Evolutionary conservation across 2,329 filamentous ascomycete species (phyloP).

Genomic region (Penicillium polonicum): DNA sequence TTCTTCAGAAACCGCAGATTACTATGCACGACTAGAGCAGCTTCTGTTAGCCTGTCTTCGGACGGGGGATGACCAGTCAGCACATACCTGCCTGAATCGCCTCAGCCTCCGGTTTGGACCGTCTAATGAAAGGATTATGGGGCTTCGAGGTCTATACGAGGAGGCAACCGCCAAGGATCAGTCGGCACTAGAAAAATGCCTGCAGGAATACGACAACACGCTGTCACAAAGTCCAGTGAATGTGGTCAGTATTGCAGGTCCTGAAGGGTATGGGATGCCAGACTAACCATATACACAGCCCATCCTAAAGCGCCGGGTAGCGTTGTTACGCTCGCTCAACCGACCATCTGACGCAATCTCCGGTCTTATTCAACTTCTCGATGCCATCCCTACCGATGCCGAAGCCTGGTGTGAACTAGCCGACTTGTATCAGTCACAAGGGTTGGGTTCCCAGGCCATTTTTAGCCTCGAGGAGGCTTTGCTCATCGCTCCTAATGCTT

Average conservation of each 20-base stretch:
- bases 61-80: conserved; percentile 77
- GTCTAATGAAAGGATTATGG: conserved; percentile 82
- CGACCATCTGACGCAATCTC: conserved; percentile 70
- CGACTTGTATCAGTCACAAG: conserved; percentile 79
- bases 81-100: conserved; percentile 70
- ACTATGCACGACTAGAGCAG: conserved; percentile 86
- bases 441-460: conserved; percentile 76
- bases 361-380: conserved; percentile 71
- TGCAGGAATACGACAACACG: conserved; percentile 75
- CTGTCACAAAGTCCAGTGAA: conserved; percentile 73
- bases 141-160: conserved; percentile 75
- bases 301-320: conserved; percentile 79
- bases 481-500: conserved; percentile 82
- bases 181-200: conserved; percentile 64
- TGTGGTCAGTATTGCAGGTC: conserved; percentile 59
- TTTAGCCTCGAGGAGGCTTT: conserved; percentile 90
- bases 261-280: background rate
- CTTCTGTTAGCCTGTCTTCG: conserved; percentile 79
- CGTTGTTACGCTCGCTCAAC: conserved; percentile 72
- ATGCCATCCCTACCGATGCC: conserved; percentile 82
- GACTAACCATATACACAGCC: conserved; percentile 55
- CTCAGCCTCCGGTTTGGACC: conserved; percentile 78
- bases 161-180: conserved; percentile 74
- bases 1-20: conserved; percentile 67
- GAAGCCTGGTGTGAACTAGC: conserved; percentile 92